Percentiles rank a stretch among this genome's conserved stretches.
Conservation (phyloP, 139 green algal genomes). For the Prasinococcaceae sp. region DNA sequence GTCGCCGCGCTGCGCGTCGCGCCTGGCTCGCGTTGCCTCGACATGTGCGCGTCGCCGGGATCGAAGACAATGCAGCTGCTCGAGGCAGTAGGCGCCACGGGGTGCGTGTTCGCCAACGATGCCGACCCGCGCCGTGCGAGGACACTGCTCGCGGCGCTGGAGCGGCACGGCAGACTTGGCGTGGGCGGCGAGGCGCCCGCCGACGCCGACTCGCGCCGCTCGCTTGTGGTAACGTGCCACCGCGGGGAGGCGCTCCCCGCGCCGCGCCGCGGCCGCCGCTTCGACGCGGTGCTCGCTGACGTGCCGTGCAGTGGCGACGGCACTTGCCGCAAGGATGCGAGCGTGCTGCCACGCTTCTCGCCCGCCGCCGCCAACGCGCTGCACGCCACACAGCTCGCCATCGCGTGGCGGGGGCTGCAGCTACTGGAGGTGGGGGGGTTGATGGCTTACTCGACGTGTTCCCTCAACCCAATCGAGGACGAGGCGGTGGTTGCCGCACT, state of each 20-base stretch:
- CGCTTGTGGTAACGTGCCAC: conserved; percentile 62
- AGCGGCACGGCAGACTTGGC: no score
- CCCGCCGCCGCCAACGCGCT: conserved; percentile 62
- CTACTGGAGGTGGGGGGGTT: conserved; percentile 56
- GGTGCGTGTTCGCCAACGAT: conserved; percentile 93
- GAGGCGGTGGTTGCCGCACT: conserved; percentile 92
- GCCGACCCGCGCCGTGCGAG: conserved; percentile 85
- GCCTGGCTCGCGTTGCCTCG: conserved; percentile 79
- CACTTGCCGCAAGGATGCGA: conserved; percentile 88
- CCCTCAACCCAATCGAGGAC: conserved; percentile 95
- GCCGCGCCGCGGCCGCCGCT: conserved; percentile 54
- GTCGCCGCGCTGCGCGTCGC: conserved; percentile 88
- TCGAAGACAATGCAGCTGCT: conserved; percentile 84
- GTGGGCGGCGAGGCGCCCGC: no score
- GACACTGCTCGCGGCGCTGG: conserved; percentile 89
- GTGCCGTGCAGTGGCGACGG: conserved; percentile 94
- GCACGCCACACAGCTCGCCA: conserved; percentile 78
- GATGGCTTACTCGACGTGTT: conserved; percentile 96
- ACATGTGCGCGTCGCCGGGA: conserved; percentile 93
- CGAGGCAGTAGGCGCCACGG: conserved; percentile 70
- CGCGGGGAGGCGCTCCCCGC: conserved; percentile 88
- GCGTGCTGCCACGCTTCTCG: conserved; percentile 82
- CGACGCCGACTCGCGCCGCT: no score
- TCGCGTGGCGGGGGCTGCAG: conserved; percentile 51
- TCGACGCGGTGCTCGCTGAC: conserved; percentile 89